Percentiles rank a stretch among this genome's conserved stretches.
phyloP scores from a whole-genome alignment of 2,329 filamentous ascomycete genomes.

The Talaromyces verruculosus region DNA sequence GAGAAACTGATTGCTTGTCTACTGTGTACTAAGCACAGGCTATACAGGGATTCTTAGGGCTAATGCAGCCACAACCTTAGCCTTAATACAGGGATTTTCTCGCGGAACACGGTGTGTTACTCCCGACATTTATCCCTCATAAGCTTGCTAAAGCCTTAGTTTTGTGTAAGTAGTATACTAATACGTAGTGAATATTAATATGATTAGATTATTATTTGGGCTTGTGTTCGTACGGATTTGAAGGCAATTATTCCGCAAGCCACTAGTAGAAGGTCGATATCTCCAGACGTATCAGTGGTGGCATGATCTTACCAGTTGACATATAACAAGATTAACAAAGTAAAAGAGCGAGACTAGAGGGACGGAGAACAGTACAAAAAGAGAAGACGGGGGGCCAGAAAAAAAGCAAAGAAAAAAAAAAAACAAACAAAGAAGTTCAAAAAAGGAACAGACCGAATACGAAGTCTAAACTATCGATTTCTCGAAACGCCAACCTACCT shows the following conservation, averaged over 20 bases:
- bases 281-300: background rate
- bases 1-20: background rate
- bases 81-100: background rate
- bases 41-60: background rate
- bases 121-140: background rate
- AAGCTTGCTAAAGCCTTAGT: background rate
- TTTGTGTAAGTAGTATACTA: background rate
- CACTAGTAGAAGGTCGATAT: background rate
- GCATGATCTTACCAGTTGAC: background rate
- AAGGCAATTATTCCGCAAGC: background rate
- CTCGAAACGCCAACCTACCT: background rate
- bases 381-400: background rate
- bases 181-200: background rate
- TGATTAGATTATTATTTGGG: background rate
- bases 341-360: background rate
- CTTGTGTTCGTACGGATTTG: background rate
- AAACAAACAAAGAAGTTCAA: background rate
- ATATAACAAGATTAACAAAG: background rate
- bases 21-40: background rate
- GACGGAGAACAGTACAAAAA: background rate
- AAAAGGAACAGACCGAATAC: background rate
- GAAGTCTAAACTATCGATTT: background rate
- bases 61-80: background rate
- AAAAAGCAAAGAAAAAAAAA: background rate
- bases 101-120: background rate